phyloP scores from a whole-genome alignment of 2,329 filamentous ascomycete genomes.

The Gnomoniopsis smithogilvyi region DNA sequence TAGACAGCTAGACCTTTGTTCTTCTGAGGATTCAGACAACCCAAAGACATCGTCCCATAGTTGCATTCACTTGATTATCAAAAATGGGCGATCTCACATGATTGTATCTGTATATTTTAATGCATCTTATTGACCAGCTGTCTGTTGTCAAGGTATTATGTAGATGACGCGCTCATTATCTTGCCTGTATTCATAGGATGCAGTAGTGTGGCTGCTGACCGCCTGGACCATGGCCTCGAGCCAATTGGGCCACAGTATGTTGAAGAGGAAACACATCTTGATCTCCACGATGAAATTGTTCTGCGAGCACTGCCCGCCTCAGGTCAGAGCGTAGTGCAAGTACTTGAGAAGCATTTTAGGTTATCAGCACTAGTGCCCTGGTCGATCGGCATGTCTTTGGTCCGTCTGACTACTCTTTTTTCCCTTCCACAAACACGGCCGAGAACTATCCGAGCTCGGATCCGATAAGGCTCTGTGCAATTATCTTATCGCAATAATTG shows the following conservation, averaged over 20 bases:
- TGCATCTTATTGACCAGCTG: background rate
- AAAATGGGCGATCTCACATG: no score
- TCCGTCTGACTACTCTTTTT: slow-evolving; percentile 1
- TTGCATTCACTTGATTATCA: no score
- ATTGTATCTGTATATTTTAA: no score
- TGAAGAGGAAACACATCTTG: background rate
- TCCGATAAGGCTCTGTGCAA: background rate
- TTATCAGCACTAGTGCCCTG: background rate
- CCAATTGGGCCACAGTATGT: background rate
- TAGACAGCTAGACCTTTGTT: background rate
- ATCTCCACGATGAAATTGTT: background rate
- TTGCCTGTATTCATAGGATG: no score
- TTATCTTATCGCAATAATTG: background rate
- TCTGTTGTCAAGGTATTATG: no score
- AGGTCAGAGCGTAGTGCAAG: background rate
- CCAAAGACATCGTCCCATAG: no score
- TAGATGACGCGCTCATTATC: background rate
- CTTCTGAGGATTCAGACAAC: background rate
- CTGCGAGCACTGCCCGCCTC: background rate
- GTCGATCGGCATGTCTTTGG: slow-evolving; percentile 3
- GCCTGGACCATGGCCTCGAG: background rate
- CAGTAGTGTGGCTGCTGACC: background rate
- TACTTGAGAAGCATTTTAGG: background rate
- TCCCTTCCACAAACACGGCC: background rate
- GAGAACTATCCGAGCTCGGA: background rate